A percentile compares a stretch with the other conserved stretches of the same genome.
Conservation (phyloP, 169 alveolate genomes). For the Theileria equi region DNA sequence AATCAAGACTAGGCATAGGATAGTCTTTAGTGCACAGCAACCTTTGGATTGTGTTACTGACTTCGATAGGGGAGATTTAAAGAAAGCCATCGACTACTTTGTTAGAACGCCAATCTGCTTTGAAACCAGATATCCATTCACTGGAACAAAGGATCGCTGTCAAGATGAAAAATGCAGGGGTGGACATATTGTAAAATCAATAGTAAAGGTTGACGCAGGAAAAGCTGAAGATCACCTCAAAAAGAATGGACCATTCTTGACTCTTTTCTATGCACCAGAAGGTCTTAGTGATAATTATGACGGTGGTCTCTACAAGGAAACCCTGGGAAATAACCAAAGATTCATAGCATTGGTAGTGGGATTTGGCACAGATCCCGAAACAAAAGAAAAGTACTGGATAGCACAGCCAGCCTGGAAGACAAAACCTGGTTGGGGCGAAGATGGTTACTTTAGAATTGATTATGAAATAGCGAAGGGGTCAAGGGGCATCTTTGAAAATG, state of each 20-base stretch:
- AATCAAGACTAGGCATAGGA: conserved; percentile 26
- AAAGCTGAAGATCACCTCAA: conserved; percentile 44
- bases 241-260: conserved; percentile 76
- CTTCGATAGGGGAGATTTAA: conserved; percentile 66
- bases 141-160: conserved; percentile 50
- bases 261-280: conserved; percentile 79
- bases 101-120: conserved; percentile 62
- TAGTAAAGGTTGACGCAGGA: conserved; percentile 1
- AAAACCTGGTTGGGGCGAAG: conserved; percentile 79
- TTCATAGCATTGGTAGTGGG: conserved; percentile 83
- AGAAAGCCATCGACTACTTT: conserved; percentile 75
- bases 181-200: conserved; percentile 1
- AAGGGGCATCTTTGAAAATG: no score
- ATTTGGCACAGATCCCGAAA: conserved; percentile 66
- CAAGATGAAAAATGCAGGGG: conserved; percentile 1
- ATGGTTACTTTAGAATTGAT: conserved; percentile 76
- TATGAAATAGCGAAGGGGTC: conserved; percentile 15
- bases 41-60: conserved; percentile 77
- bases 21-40: conserved; percentile 80
- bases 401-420: conserved; percentile 82
- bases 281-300: conserved; percentile 77
- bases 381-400: conserved; percentile 72
- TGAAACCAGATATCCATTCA: conserved; percentile 72
- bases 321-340: conserved; percentile 69
- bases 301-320: conserved; percentile 68